phyloP scores from a whole-genome alignment of 129 eudicot genomes.

The Lactuca sativa region DNA sequence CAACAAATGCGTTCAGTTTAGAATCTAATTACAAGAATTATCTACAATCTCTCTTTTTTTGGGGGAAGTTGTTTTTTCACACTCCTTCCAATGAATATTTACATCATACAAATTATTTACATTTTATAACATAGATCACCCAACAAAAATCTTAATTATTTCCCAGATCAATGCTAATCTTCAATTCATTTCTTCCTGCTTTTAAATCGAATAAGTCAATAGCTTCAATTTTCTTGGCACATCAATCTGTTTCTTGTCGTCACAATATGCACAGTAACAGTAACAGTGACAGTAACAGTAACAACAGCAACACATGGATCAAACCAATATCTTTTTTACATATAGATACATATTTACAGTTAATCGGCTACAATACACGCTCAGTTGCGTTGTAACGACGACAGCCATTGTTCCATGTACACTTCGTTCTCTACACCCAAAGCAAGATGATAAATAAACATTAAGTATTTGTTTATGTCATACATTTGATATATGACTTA shows the following conservation, averaged over 20 bases:
- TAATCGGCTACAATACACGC: slow-evolving; percentile 23
- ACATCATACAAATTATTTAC: slow-evolving; percentile 32
- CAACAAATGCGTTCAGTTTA: background rate
- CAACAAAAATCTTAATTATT: slow-evolving; percentile 33
- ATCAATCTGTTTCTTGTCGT: slow-evolving; percentile 21
- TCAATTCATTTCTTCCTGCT: slow-evolving; percentile 15
- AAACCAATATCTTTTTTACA: slow-evolving; percentile 34
- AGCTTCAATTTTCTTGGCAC: slow-evolving; percentile 24
- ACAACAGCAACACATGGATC: slow-evolving; percentile 15
- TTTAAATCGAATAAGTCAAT: background rate
- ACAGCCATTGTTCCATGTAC: slow-evolving; percentile 43
- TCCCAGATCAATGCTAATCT: slow-evolving; percentile 32
- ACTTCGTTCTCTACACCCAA: slow-evolving; percentile 33
- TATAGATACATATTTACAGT: slow-evolving; percentile 42
- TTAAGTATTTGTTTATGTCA: background rate
- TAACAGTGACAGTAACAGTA: background rate
- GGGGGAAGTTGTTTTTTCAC: background rate
- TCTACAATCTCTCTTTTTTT: slow-evolving; percentile 13
- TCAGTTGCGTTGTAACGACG: slow-evolving; percentile 35
- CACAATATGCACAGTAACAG: slow-evolving; percentile 22
- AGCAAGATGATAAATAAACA: background rate
- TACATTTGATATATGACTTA: no score
- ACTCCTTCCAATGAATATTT: slow-evolving; percentile 28
- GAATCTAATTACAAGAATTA: slow-evolving; percentile 17
- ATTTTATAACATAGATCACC: slow-evolving; percentile 22